Evolutionary conservation across 169 alveolate genomes (phyloP).

Genomic region (Plasmodium coatneyi): DNA sequence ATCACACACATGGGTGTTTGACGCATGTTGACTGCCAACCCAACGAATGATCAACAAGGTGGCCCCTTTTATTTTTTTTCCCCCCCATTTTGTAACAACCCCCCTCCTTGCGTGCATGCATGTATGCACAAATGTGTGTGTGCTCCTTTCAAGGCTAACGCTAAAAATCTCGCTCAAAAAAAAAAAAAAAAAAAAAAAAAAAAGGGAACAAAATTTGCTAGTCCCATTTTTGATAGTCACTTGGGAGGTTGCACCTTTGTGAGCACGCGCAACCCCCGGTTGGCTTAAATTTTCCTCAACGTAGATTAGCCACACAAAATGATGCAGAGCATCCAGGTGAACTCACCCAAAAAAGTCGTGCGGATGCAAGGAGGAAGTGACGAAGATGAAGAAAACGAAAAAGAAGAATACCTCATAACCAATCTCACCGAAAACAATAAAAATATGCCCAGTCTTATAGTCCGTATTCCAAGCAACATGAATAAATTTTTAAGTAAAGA

Average conservation of each 20-base stretch:
- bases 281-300: background rate
- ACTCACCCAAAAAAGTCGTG: slow-evolving; percentile 39
- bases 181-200: background rate
- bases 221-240: background rate
- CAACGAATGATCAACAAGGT: background rate
- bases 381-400: slow-evolving; percentile 25
- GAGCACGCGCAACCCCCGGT: background rate
- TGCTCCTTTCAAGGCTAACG: background rate
- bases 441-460: slow-evolving; percentile 60
- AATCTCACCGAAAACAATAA: slow-evolving; percentile 26
- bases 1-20: background rate
- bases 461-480: slow-evolving; percentile 40
- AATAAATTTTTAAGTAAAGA: slow-evolving; percentile 70
- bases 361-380: background rate
- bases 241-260: background rate
- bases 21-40: background rate
- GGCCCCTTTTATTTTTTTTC: background rate
- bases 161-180: background rate
- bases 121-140: background rate
- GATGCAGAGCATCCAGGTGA: slow-evolving; percentile 52
- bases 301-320: background rate
- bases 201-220: background rate
- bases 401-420: slow-evolving; percentile 60
- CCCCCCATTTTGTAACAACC: background rate
- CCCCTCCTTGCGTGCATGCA: background rate